Base-by-base conservation (phyloP, 148 eudicot species). In the Nyssa sinensis region DNA sequence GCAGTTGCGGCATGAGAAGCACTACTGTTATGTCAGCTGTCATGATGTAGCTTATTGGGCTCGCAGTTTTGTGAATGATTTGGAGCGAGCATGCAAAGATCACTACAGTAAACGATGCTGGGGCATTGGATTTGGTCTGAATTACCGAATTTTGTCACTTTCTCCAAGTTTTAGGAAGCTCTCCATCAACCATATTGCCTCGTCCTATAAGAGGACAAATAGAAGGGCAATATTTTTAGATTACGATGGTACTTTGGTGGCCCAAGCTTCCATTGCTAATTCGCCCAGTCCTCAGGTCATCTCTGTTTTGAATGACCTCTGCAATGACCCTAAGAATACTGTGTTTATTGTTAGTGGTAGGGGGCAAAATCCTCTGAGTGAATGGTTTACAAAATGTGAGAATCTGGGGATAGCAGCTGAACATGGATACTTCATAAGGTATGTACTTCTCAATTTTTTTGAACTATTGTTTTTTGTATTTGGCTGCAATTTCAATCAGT, bases 351-450 rank as follows among this genome's bases (percentile, higher is more conserved):
- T 39, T 39, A 39, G 44, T 6, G 44, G 44, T 7, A 39, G 44
- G 44, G 44, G 44, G 5, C 72, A 53, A 24, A 60, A 51, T 53
- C 69, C 88, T 1, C 55, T 91, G 13, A 79, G 80, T 63, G 84
- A 79, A 70, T 91, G 96, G 96, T 80, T 91, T 66, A 78, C 73
- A 32, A 79, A 79, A 28, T 91, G 93, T 72, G 83, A 82, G n/a
- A 84, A 84, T 53, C 78, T 91, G 47, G 96, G 96, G 57, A 75
- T 91, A 30, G 96, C 96, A 71, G 96, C 96, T 69, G 96, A 91
- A 73, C 96, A 91, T 81, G 96, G 96, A n/a, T 91, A 80, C 70
- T 88, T 88, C 53, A 66, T 88, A 70, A 86, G 96, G 96, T 91
- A 82, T 34, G 78, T 11, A 24, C 5, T 58, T 66, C 9, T 58